Evolutionary conservation across 2,329 filamentous ascomycete genomes (phyloP).

Genomic region (Colletotrichum sp.): DNA sequence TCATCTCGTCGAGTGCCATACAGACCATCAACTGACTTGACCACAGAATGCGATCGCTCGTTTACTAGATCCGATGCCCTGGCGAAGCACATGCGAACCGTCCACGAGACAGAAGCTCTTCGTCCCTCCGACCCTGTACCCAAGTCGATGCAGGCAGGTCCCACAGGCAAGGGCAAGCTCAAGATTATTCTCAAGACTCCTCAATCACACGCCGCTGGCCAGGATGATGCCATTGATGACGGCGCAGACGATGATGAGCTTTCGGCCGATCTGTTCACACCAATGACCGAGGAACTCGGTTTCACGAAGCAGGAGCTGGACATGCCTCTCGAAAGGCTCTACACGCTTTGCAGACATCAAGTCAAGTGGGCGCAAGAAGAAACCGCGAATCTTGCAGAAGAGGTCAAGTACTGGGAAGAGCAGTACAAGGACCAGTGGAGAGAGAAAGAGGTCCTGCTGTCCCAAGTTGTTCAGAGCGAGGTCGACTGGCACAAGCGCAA

Average conservation of each 20-base stretch:
- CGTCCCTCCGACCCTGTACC: constrained; percentile 79
- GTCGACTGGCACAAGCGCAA: constrained; percentile 68
- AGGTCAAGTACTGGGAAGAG: constrained; percentile 71
- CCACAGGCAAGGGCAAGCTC: constrained; percentile 55
- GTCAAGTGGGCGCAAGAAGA: constrained; percentile 76
- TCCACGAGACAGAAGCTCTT: constrained; percentile 94
- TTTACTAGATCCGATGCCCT: constrained; percentile 96
- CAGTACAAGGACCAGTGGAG: constrained; percentile 75
- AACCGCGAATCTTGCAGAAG: constrained; percentile 64
- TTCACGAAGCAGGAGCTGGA: constrained; percentile 71
- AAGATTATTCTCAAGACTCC: constrained; percentile 70
- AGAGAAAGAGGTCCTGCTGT: constrained; percentile 79
- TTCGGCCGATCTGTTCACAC: constrained; percentile 63
- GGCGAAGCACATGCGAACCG: constrained; percentile 97
- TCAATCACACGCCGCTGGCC: constrained; percentile 61
- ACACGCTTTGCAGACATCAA: constrained; percentile 73
- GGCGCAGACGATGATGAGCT: constrained; percentile 60
- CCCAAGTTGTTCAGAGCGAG: constrained; percentile 73
- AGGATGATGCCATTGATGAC: constrained; percentile 60
- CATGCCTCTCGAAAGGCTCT: constrained; percentile 64
- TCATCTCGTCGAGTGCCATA: not conserved
- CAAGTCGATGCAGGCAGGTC: constrained; percentile 65
- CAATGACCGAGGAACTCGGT: constrained; percentile 59
- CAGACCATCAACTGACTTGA: constrained; percentile 23
- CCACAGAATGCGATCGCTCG: constrained; percentile 89